These are phyloP conservation scores for Atkinsonella texensis DNA, from an alignment of 2,329 filamentous ascomycete genomes.

Conservation along the genomic window DNA sequence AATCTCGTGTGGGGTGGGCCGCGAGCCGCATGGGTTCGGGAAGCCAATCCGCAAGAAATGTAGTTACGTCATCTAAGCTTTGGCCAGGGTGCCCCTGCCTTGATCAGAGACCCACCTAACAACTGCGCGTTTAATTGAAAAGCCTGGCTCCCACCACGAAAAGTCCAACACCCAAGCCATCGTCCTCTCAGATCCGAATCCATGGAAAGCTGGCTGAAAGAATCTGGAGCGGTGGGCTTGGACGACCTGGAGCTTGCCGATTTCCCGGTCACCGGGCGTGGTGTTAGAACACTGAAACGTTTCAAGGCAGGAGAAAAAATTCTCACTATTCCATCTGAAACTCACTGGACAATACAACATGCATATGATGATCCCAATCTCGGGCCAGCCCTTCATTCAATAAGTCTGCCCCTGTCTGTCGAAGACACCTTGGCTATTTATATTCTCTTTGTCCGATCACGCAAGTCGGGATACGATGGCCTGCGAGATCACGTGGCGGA, in stretches of 20 bases:
- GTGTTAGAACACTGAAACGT: slow-evolving; percentile 15
- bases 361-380: slow-evolving; percentile 21
- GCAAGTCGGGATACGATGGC: slow-evolving; percentile 20
- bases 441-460: slow-evolving; percentile 22
- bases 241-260: slow-evolving; percentile 19
- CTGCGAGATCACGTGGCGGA: slow-evolving; percentile 16
- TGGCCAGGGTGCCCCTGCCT: too few species aligned
- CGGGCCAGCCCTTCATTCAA: slow-evolving; percentile 18
- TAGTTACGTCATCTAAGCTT: too few species aligned
- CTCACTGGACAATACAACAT: slow-evolving; percentile 21
- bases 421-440: slow-evolving; percentile 21
- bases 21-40: too few species aligned
- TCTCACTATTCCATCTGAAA: slow-evolving; percentile 19
- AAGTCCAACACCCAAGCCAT: too few species aligned
- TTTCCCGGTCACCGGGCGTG: slow-evolving; percentile 20
- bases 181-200: background rate
- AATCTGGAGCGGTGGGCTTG: slow-evolving; percentile 18
- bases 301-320: slow-evolving; percentile 22
- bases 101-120: too few species aligned
- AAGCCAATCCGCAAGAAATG: too few species aligned
- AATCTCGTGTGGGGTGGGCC: too few species aligned
- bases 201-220: slow-evolving; percentile 22
- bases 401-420: slow-evolving; percentile 18
- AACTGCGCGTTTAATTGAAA: too few species aligned
- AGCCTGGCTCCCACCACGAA: too few species aligned